phyloP scores from a whole-genome alignment of 2,329 filamentous ascomycete genomes.

The Boeremia lycopersici region DNA sequence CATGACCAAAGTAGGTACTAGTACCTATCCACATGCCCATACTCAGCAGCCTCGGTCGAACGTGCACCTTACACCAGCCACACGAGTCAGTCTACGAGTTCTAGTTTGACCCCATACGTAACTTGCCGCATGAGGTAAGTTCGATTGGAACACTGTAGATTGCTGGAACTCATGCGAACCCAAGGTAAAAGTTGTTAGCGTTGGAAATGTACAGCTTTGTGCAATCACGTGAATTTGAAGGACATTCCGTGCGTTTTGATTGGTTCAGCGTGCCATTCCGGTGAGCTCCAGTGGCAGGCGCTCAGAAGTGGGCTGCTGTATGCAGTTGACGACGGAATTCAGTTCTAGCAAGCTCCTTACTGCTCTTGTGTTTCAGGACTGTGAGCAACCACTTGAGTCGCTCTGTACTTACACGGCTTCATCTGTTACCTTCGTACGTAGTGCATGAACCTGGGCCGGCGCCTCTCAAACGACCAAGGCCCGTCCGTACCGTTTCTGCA shows the following conservation, averaged over 20 bases:
- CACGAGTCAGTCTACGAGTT: not conserved
- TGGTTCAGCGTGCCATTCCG: not conserved
- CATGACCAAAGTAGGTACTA: not conserved
- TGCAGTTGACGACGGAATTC: too few relatives aligned
- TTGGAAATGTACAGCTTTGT: slow-evolving; percentile 19
- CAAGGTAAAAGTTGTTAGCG: slow-evolving; percentile 19
- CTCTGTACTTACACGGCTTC: too few relatives aligned
- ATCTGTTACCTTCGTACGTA: too few relatives aligned
- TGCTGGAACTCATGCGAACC: slow-evolving; percentile 38
- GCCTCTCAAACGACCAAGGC: too few relatives aligned
- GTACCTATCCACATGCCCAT: not conserved
- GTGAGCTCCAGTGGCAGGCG: not conserved
- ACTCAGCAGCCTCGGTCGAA: slow-evolving; percentile 2
- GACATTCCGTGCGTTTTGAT: not conserved
- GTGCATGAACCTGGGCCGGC: too few relatives aligned
- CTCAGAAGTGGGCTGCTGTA: not conserved
- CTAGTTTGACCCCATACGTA: not conserved
- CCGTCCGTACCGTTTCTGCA: too few relatives aligned
- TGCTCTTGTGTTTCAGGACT: too few relatives aligned
- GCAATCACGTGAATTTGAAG: slow-evolving; percentile 22
- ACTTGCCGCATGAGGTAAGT: slow-evolving; percentile 35
- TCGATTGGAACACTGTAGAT: slow-evolving; percentile 27
- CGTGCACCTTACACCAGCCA: not conserved
- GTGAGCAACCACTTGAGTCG: too few relatives aligned
- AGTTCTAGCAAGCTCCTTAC: too few relatives aligned